Percentiles rank a stretch among this genome's conserved stretches.
These are phyloP conservation scores for Paramyrothecium roridum DNA, from an alignment of 2,329 filamentous ascomycete genomes.

Conservation along the genomic window DNA sequence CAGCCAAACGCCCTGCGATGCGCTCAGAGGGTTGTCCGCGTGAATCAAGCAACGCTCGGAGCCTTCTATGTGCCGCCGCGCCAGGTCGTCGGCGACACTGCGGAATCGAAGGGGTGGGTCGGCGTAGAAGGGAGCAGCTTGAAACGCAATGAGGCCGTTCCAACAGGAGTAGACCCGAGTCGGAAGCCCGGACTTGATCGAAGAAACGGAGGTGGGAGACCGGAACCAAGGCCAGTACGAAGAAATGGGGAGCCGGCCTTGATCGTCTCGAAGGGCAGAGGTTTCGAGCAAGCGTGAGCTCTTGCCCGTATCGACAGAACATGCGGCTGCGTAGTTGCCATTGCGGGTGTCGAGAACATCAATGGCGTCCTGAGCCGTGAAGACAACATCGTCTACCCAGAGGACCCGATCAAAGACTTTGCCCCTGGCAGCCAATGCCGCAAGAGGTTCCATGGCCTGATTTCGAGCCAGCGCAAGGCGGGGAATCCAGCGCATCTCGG, in stretches of 20 bases:
- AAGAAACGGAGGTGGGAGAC: slow-evolving; percentile 33
- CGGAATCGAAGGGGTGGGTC: background rate
- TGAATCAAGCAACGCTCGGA: slow-evolving; percentile 1
- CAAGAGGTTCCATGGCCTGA: background rate
- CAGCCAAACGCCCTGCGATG: background rate
- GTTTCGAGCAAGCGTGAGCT: background rate
- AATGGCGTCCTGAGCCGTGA: background rate
- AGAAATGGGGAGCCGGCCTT: slow-evolving; percentile 48
- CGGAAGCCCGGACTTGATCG: slow-evolving; percentile 17
- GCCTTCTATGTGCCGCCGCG: background rate
- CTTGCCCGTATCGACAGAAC: background rate
- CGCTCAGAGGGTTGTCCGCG: background rate
- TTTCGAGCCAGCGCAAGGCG: background rate
- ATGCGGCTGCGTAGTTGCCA: background rate
- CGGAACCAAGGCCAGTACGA: slow-evolving; percentile 60
- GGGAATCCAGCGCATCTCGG: background rate
- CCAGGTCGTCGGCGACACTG: background rate
- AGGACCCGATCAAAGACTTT: background rate
- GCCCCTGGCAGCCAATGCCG: background rate
- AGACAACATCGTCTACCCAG: slow-evolving; percentile 1
- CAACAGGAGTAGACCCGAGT: background rate
- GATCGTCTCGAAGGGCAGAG: slow-evolving; percentile 37
- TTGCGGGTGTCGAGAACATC: background rate
- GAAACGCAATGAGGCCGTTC: slow-evolving; percentile 52
- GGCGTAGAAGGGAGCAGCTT: background rate